These are phyloP conservation scores for Centella asiatica DNA, from an alignment of 129 eudicot species.

Conservation along the genomic window DNA sequence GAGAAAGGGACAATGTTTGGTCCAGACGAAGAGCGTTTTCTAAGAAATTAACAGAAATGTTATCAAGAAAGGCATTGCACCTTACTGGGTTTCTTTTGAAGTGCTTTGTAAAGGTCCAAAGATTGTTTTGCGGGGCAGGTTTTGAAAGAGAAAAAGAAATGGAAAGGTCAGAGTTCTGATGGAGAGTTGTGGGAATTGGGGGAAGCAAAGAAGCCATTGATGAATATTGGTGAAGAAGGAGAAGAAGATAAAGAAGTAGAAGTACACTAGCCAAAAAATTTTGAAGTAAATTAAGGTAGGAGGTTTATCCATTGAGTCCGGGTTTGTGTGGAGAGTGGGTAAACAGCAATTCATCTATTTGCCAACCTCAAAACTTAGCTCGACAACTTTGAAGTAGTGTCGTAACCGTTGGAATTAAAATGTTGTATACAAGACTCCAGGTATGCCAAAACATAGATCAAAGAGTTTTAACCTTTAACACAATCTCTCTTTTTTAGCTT, in stretches of 20 bases:
- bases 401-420: too few species aligned
- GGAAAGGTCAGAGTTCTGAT: conserved; percentile 29
- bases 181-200: conserved; percentile 46
- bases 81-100: conserved; percentile 25
- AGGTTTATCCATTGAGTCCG: conserved; percentile 39
- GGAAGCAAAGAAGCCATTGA: conserved; percentile 60
- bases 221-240: neutral
- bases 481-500: too few species aligned
- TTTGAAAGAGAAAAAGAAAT: conserved; percentile 33
- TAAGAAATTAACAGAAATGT: conserved; percentile 33
- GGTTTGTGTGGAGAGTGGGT: conserved; percentile 59
- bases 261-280: too few species aligned
- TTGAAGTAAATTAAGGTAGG: conserved; percentile 28
- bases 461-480: too few species aligned
- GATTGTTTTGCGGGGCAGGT: conserved; percentile 20
- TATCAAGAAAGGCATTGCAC: conserved; percentile 48
- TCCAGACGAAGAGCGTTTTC: conserved; percentile 39
- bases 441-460: too few species aligned
- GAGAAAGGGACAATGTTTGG: conserved; percentile 28
- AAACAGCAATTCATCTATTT: conserved; percentile 30
- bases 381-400: too few species aligned
- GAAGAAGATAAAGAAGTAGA: neutral
- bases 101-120: conserved; percentile 19
- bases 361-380: neutral
- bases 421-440: too few species aligned